A percentile compares a stretch with the other conserved stretches of the same genome.
Conservation (phyloP, 257 asterid genomes). For the Eustoma russellianum region DNA sequence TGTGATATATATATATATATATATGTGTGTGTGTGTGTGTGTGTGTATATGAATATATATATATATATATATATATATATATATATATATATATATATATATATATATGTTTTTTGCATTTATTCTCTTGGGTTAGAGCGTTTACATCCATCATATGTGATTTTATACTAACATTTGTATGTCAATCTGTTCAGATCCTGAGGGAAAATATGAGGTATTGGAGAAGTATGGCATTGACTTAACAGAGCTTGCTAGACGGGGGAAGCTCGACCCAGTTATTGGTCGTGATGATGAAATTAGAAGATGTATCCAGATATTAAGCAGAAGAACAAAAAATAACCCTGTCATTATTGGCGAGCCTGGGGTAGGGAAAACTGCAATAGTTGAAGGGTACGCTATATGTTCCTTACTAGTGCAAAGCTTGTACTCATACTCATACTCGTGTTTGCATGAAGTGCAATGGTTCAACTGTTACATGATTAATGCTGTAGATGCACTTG, state of each 20-base stretch:
- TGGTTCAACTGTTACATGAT: no score
- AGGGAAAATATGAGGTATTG: slow-evolving; percentile 84
- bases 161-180: slow-evolving; percentile 1
- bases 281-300: slow-evolving; percentile 99
- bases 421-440: slow-evolving; percentile 3
- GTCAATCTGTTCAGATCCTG: slow-evolving; percentile 44
- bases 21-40: no score
- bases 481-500: no score
- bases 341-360: slow-evolving; percentile 99
- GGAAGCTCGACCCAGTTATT: slow-evolving; percentile 94
- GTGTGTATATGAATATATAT: no score
- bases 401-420: not conserved
- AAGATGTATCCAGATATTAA: slow-evolving; percentile 84
- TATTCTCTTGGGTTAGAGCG: no score
- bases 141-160: not conserved
- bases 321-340: slow-evolving; percentile 91
- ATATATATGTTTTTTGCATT: no score
- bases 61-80: no score
- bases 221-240: slow-evolving; percentile 93
- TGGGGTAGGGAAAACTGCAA: slow-evolving; percentile 98
- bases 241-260: slow-evolving; percentile 93
- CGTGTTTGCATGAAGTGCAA: no score
- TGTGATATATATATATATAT: no score
- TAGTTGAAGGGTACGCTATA: slow-evolving; percentile 84
- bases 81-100: no score